Conservation (phyloP, 345 rosid genomes). For the Anacardium occidentale region DNA sequence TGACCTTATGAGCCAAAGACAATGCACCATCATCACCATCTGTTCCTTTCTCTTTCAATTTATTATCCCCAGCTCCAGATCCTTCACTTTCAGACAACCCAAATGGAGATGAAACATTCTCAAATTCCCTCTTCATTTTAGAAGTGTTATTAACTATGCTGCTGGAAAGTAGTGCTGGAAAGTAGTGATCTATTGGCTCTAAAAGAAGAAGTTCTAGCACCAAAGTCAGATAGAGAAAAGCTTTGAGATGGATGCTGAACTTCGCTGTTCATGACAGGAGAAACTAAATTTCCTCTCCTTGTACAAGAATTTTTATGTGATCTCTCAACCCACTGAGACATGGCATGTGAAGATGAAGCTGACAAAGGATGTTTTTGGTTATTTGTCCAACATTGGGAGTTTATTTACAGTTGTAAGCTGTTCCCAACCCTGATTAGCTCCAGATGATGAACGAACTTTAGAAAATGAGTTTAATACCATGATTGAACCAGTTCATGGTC, state of each 20-base stretch:
- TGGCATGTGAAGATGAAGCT: slow-evolving; percentile 68
- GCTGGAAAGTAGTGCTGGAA: slow-evolving; percentile 42
- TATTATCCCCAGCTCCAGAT: slow-evolving; percentile 75
- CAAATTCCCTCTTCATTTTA: slow-evolving; percentile 60
- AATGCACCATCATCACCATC: slow-evolving; percentile 49
- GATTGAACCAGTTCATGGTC: slow-evolving; percentile 60
- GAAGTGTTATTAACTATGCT: slow-evolving; percentile 39
- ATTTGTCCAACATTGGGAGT: slow-evolving; percentile 35
- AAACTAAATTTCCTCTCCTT: slow-evolving; percentile 72
- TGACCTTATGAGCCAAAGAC: slow-evolving; percentile 50
- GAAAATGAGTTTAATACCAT: slow-evolving; percentile 69
- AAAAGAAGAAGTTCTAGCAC: slow-evolving; percentile 50
- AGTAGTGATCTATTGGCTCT: slow-evolving; percentile 48
- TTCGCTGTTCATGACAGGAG: slow-evolving; percentile 65
- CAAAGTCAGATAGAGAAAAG: slow-evolving; percentile 53
- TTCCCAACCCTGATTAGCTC: slow-evolving; percentile 60
- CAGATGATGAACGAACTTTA: slow-evolving; percentile 50
- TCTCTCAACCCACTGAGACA: slow-evolving; percentile 93
- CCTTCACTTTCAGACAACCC: slow-evolving; percentile 85
- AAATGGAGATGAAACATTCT: slow-evolving; percentile 61
- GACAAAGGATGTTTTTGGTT: slow-evolving; percentile 41
- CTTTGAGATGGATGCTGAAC: slow-evolving; percentile 55
- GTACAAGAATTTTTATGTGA: slow-evolving; percentile 80
- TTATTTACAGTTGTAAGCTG: slow-evolving; percentile 45
- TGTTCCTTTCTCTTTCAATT: slow-evolving; percentile 55